Percentiles rank a stretch among this genome's conserved stretches.
Conservation (phyloP, 2,329 filamentous ascomycete species). For the Endothia cerciana region DNA sequence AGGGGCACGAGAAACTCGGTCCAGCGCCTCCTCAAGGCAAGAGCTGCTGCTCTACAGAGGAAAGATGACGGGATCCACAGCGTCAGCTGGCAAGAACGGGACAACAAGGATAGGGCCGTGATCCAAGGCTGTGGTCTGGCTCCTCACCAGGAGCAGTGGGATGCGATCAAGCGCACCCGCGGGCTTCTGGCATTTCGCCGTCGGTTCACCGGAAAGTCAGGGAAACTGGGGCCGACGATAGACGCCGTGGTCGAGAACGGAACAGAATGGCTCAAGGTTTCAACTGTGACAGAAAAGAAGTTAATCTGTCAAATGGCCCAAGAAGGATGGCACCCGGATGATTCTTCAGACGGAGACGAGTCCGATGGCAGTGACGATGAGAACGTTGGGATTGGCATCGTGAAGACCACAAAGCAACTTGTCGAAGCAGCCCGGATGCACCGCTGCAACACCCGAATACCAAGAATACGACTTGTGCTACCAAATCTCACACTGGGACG, state of each 20-base stretch:
- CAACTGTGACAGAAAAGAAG: slow-evolving; percentile 27
- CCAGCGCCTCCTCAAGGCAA: slow-evolving; percentile 22
- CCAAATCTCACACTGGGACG: slow-evolving; percentile 25
- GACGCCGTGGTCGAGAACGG: slow-evolving; percentile 30
- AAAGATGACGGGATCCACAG: background rate
- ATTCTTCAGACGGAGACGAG: slow-evolving; percentile 26
- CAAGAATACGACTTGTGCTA: slow-evolving; percentile 26
- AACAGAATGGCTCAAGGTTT: slow-evolving; percentile 28
- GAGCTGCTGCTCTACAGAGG: background rate
- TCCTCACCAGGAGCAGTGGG: slow-evolving; percentile 26
- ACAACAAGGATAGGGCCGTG: slow-evolving; percentile 25
- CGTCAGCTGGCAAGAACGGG: slow-evolving; percentile 20
- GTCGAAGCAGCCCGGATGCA: slow-evolving; percentile 28
- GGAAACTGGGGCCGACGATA: slow-evolving; percentile 22
- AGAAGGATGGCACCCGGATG: slow-evolving; percentile 30
- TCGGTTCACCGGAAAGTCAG: slow-evolving; percentile 19
- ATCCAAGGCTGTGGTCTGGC: slow-evolving; percentile 23
- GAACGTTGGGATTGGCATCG: slow-evolving; percentile 21
- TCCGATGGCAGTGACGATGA: slow-evolving; percentile 25
- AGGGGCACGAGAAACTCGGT: slow-evolving; percentile 25
- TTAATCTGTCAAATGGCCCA: slow-evolving; percentile 29
- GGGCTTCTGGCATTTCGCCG: slow-evolving; percentile 29
- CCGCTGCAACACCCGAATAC: slow-evolving; percentile 28
- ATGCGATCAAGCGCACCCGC: slow-evolving; percentile 28
- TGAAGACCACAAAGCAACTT: slow-evolving; percentile 23